Percentiles rank a stretch among this genome's conserved stretches.
These are phyloP conservation scores for Lunasporangiospora selenospora DNA, from an alignment of 192 early-diverging fungal genomes.

Conservation along the genomic window DNA sequence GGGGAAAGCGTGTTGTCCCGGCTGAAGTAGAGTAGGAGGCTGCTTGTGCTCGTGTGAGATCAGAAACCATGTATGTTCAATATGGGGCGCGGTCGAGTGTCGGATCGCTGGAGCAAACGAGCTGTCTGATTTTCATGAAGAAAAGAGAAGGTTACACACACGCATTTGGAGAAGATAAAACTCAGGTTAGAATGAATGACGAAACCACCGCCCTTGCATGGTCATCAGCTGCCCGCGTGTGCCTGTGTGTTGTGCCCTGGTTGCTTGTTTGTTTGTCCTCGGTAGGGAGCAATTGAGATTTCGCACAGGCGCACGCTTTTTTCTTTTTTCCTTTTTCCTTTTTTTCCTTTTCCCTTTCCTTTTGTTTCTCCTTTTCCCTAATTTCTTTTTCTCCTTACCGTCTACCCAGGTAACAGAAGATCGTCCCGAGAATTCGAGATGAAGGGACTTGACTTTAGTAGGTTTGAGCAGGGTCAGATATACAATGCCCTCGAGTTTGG, in stretches of 20 bases:
- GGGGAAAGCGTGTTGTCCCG: slow-evolving; percentile 41
- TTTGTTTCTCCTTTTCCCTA: too few species aligned
- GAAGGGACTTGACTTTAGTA: slow-evolving; percentile 37
- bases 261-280: too few species aligned
- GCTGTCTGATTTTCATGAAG: slow-evolving; percentile 8
- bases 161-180: too few species aligned
- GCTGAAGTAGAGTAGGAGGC: slow-evolving; percentile 1
- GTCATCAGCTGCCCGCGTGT: too few species aligned
- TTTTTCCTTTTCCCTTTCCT: too few species aligned
- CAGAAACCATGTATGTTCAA: slow-evolving; percentile 30
- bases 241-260: too few species aligned
- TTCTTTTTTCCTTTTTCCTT: too few species aligned
- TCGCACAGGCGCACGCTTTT: too few species aligned
- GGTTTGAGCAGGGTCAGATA: slow-evolving; percentile 22
- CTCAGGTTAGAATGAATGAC: too few species aligned
- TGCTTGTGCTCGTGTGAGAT: slow-evolving; percentile 21
- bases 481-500: slow-evolving; percentile 11
- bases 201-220: too few species aligned
- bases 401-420: slow-evolving; percentile 37
- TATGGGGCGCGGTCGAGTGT: slow-evolving; percentile 19
- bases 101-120: slow-evolving; percentile 29
- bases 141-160: background rate
- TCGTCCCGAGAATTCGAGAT: slow-evolving; percentile 30
- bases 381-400: slow-evolving; percentile 7
- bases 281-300: too few species aligned